phyloP scores from a whole-genome alignment of 495 filamentous ascomycete genomes.

The Xylaria palmicola region DNA sequence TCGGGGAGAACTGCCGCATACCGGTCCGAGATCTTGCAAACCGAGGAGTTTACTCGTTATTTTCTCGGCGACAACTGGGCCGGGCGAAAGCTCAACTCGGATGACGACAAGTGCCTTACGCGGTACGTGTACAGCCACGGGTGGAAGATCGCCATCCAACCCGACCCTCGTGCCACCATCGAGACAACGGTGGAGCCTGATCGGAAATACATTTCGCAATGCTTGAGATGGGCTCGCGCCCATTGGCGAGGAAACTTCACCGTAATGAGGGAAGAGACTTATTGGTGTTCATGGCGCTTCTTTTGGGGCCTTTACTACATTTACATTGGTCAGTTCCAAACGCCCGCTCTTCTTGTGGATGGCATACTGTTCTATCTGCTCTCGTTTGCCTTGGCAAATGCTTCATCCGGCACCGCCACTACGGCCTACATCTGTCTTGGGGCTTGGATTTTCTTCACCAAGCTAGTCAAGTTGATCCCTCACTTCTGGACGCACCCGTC shows the following conservation, averaged over 20 bases:
- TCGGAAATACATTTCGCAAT: constrained; percentile 72
- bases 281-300: constrained; percentile 47
- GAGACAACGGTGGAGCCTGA: constrained; percentile 75
- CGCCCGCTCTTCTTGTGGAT: constrained; percentile 66
- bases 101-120: constrained; percentile 84
- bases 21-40: constrained; percentile 75
- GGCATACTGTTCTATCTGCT: constrained; percentile 57
- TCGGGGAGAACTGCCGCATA: constrained; percentile 85
- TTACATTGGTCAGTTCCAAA: constrained; percentile 70
- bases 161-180: constrained; percentile 69
- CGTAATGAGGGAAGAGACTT: constrained; percentile 66
- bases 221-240: constrained; percentile 76
- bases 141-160: constrained; percentile 78
- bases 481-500: constrained; percentile 69
- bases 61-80: constrained; percentile 74
- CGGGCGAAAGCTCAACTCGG: constrained; percentile 71
- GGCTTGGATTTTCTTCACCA: constrained; percentile 57
- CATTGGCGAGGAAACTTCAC: constrained; percentile 82
- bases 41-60: constrained; percentile 66
- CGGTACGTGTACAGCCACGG: constrained; percentile 74
- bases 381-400: constrained; percentile 36
- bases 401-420: constrained; percentile 21
- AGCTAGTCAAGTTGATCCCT: constrained; percentile 72
- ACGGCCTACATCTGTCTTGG: constrained; percentile 44
- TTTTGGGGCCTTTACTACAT: constrained; percentile 74